Percentiles rank a stretch among this genome's conserved stretches.
phyloP scores from a whole-genome alignment of 306 rosid genomes.

The Trifolium fragiferum region DNA sequence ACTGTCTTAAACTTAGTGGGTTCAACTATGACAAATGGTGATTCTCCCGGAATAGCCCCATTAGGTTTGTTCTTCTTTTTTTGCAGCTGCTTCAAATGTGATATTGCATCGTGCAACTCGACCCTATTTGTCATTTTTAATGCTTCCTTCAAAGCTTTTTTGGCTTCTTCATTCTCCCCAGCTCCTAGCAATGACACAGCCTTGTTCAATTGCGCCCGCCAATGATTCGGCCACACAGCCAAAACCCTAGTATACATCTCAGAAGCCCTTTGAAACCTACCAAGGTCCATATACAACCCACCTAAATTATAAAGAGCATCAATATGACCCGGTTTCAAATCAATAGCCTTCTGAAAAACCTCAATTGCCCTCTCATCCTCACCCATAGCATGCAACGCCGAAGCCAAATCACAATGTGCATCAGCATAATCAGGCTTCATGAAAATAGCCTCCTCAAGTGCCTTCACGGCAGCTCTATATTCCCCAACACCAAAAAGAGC shows the following conservation, averaged over 20 bases:
- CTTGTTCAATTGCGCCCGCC: conserved; percentile 99
- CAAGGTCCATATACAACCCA: conserved; percentile 94
- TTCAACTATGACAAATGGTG: conserved; percentile 64
- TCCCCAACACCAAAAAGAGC: conserved; percentile 99
- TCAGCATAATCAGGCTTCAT: conserved; percentile 96
- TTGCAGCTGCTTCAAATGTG: conserved; percentile 94
- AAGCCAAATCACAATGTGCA: conserved; percentile 98
- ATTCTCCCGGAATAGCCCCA: conserved; percentile 68
- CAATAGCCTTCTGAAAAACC: conserved; percentile 97
- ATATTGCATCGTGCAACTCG: conserved; percentile 93
- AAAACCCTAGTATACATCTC: conserved; percentile 98
- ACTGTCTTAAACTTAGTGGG: conserved; percentile 69
- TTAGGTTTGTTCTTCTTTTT: conserved; percentile 81
- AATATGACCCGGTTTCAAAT: conserved; percentile 89
- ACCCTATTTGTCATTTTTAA: conserved; percentile 98
- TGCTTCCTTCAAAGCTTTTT: conserved; percentile 90
- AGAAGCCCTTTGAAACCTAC: conserved; percentile 94
- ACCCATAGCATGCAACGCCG: conserved; percentile 89
- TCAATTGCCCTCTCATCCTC: conserved; percentile 97
- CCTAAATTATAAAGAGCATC: conserved; percentile 97
- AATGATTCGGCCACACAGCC: conserved; percentile 95
- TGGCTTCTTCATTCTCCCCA: conserved; percentile 90
- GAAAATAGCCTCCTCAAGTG: conserved; percentile 92
- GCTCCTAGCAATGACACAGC: conserved; percentile 97
- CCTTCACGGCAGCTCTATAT: conserved; percentile 92